A percentile compares a stretch with the other conserved stretches of the same genome.
These are phyloP conservation scores for Collybia nuda DNA, from an alignment of 768 basidiomycete genomes.

Conservation along the genomic window DNA sequence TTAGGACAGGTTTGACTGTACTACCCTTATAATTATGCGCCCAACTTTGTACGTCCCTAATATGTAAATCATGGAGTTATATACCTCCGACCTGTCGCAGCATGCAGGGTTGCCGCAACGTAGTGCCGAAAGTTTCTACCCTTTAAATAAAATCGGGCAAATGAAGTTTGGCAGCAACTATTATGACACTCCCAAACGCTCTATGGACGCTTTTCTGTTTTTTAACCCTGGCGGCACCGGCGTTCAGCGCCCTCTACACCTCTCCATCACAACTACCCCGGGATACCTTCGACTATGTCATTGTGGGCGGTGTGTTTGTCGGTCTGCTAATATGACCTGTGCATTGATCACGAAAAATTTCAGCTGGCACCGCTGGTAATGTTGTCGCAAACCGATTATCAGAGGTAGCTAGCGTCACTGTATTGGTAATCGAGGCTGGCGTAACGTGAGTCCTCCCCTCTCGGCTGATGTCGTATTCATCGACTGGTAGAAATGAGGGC, in stretches of 20 bases:
- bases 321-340: neutral
- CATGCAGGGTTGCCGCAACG: neutral
- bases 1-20: too few relatives aligned
- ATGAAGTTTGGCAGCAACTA: neutral
- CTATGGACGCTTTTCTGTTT: slow-evolving; percentile 2
- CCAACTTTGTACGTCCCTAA: too few relatives aligned
- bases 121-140: too few relatives aligned
- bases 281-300: slow-evolving; percentile 18
- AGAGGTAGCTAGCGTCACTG: slow-evolving; percentile 15
- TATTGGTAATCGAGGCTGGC: slow-evolving; percentile 23
- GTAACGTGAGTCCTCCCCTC: slow-evolving; percentile 10
- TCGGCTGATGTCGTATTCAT: neutral
- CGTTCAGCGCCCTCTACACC: slow-evolving; percentile 9
- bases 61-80: too few relatives aligned
- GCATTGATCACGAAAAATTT: neutral
- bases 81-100: neutral
- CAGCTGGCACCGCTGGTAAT: slow-evolving; percentile 12
- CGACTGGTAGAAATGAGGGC: neutral
- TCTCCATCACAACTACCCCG: slow-evolving; percentile 12
- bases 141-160: slow-evolving; percentile 2
- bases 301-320: slow-evolving; percentile 21
- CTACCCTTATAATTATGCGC: too few relatives aligned
- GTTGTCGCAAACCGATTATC: slow-evolving; percentile 22
- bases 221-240: neutral
- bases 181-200: slow-evolving; percentile 2